phyloP scores from a whole-genome alignment of 1,284 basidiomycete species.

The Gymnopus androsaceus region DNA sequence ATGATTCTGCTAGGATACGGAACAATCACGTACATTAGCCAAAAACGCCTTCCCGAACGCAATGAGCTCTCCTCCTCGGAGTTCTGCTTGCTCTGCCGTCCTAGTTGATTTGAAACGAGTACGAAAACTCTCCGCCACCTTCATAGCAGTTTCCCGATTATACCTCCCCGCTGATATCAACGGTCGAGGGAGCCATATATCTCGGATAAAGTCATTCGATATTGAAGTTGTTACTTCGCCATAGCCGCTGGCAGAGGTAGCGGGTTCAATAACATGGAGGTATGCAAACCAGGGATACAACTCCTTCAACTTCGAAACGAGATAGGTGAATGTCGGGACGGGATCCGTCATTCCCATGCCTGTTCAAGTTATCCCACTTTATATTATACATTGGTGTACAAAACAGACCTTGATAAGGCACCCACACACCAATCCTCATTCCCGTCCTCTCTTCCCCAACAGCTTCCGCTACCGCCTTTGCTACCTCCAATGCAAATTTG shows the following conservation, averaged over 20 bases:
- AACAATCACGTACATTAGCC: slow-evolving; percentile 8
- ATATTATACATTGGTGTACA: background rate
- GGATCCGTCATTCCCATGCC: slow-evolving; percentile 44
- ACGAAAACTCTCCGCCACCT: background rate
- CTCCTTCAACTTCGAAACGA: slow-evolving; percentile 26
- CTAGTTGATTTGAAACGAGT: slow-evolving; percentile 11
- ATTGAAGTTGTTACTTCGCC: background rate
- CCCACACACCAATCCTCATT: slow-evolving; percentile 56
- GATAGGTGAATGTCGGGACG: slow-evolving; percentile 33
- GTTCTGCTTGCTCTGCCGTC: background rate
- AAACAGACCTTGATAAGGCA: slow-evolving; percentile 36
- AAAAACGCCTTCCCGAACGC: slow-evolving; percentile 12
- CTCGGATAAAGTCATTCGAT: slow-evolving; percentile 31
- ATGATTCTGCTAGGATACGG: no score
- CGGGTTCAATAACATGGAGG: slow-evolving; percentile 47
- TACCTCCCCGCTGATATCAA: slow-evolving; percentile 44
- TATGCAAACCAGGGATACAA: slow-evolving; percentile 46
- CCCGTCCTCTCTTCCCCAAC: slow-evolving; percentile 44
- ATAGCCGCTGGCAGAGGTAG: slow-evolving; percentile 13
- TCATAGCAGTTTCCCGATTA: slow-evolving; percentile 20
- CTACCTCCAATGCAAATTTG: slow-evolving; percentile 49
- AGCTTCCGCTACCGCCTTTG: slow-evolving; percentile 39
- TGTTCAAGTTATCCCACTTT: slow-evolving; percentile 24
- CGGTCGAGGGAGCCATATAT: slow-evolving; percentile 31
- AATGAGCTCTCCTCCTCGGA: slow-evolving; percentile 5